phyloP scores from a whole-genome alignment of 768 basidiomycete species.

The Lentinus tigrinus region DNA sequence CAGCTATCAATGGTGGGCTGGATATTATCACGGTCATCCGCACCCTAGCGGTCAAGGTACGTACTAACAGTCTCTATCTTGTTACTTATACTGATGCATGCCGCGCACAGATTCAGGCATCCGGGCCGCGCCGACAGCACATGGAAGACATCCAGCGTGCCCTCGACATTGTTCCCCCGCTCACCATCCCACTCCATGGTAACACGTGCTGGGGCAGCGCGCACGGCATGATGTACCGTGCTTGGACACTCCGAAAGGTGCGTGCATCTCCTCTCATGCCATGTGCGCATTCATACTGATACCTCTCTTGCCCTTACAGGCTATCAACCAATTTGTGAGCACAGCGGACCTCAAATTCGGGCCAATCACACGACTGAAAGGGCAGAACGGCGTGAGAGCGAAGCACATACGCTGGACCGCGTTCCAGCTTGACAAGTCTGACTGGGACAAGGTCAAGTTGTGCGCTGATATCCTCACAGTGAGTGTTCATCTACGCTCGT shows the following conservation, averaged over 20 bases:
- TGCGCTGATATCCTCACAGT: slow-evolving; percentile 16
- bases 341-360: slow-evolving; percentile 29
- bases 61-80: background rate
- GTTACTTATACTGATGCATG: background rate
- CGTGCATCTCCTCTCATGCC: background rate
- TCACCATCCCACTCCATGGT: no score
- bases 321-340: slow-evolving; percentile 20
- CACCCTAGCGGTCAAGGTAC: slow-evolving; percentile 33
- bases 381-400: slow-evolving; percentile 1
- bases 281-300: background rate
- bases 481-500: background rate
- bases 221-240: no score
- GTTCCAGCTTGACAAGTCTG: slow-evolving; percentile 19
- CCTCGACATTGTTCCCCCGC: no score
- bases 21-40: slow-evolving; percentile 32
- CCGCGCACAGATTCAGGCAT: background rate
- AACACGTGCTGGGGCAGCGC: no score
- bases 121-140: no score
- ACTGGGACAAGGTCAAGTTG: slow-evolving; percentile 25
- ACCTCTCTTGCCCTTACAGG: background rate
- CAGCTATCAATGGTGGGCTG: slow-evolving; percentile 28
- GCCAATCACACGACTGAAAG: slow-evolving; percentile 25
- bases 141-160: no score
- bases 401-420: slow-evolving; percentile 30
- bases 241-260: background rate